Evolutionary conservation across 2,329 filamentous ascomycete genomes (phyloP), one percentile per base, ranked within the genome.

Genomic region (Dactylellina haptotyla): DNA sequence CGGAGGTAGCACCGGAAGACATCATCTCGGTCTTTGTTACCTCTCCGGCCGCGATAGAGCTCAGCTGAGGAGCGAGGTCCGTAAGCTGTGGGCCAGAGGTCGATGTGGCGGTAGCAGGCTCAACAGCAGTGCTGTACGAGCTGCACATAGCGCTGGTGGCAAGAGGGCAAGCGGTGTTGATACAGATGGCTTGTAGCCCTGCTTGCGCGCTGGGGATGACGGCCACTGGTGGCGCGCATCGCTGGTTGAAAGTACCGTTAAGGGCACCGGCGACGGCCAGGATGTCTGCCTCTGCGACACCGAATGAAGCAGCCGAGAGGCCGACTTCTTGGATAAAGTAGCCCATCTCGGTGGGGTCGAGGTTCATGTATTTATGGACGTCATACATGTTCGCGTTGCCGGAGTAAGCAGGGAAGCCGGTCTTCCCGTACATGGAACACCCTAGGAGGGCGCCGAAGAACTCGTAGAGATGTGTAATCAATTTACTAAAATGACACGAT

Each of bases 301-400:
- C 87, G 76, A 88, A 87, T 0, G 85, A 87, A 32, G 83, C 80
- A 4, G 84, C 86, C 2, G 87, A 82, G 14, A 87, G 79, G 25
- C 82, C 85, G 65, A 89, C 85, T 79, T 88, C 86, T 48, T 82
- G 75, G 78, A 88, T 85, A 81, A 89, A 89, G 81, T 87, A 88
- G 30, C 82, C 83, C 41, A 87, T 79, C 78, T 88, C 82, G 62
- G 80, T 79, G 25, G 80, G 77, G 77, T 83, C 80, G 48, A 88
- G 83, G 70, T 82, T 82, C 87, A 89, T 89, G 82, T 85, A 87
- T 78, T 85, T 85, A 81, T 88, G 86, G 0, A 85, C 83, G 46
- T 84, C 77, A 79, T 85, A 86, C 83, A 84, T 84, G 75, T 81
- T 84, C 0, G 80, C 77, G 8, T 80, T 75, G 57, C 83, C 85